Evolutionary conservation across 2,329 filamentous ascomycete genomes (phyloP).

Genomic region (Colletotrichum gloeosporioides): DNA sequence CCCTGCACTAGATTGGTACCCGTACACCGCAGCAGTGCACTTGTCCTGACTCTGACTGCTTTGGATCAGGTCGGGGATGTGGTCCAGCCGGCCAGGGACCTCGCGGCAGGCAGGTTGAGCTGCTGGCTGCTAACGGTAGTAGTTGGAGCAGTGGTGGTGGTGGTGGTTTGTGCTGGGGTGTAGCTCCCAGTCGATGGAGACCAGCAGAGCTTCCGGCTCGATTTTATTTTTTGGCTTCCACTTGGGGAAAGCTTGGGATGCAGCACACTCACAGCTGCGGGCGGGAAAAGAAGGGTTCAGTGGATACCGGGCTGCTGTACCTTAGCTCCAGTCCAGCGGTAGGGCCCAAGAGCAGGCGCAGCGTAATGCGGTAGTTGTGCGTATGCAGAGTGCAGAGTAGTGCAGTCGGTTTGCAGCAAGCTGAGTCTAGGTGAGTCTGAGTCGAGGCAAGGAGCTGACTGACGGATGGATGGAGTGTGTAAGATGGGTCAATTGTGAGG

Average conservation of each 20-base stretch:
- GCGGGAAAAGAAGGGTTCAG: background rate
- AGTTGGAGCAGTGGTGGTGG: background rate
- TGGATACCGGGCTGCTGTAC: constrained; percentile 7
- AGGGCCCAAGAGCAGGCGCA: background rate
- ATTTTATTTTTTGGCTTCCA: background rate
- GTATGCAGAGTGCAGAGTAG: background rate
- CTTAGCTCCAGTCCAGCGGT: constrained; percentile 10
- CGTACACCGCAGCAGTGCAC: background rate
- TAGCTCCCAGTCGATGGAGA: background rate
- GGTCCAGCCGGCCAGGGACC: background rate
- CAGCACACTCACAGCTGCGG: background rate
- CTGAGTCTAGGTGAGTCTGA: background rate
- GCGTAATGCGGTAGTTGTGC: background rate
- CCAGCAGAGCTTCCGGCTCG: background rate
- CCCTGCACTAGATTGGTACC: background rate
- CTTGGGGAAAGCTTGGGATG: constrained; percentile 16
- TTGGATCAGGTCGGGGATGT: background rate
- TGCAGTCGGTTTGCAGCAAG: background rate
- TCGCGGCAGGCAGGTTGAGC: background rate
- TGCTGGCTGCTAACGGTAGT: background rate
- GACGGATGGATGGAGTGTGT: background rate
- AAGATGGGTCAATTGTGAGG: background rate
- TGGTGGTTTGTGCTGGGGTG: background rate
- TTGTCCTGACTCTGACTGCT: background rate
- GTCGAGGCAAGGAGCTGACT: background rate